Evolutionary conservation across 2,329 filamentous ascomycete genomes (phyloP), one percentile per base, ranked within the genome.

Genomic region (Xylariaceae sp.): DNA sequence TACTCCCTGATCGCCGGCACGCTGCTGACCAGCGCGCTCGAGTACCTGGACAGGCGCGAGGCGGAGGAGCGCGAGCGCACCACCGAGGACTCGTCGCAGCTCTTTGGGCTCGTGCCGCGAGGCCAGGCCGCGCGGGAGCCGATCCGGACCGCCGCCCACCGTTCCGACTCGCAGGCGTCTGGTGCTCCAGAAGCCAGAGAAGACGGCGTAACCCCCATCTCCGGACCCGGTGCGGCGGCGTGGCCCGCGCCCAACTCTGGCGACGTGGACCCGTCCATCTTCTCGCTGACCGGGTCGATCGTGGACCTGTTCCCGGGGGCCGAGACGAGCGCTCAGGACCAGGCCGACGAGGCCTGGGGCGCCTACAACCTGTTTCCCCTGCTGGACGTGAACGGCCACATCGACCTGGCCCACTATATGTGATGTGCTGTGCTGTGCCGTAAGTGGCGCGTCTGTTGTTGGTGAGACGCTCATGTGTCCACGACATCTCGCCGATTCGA

Each of bases 1-100:
- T 74, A 74, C 45, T 68, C 68, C 0, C 63, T 72, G 19, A 72
- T 74, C 26, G 68, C 68, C 1, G 64, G 69, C 33, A 69, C 69
- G 0, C 58, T 74, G 0, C 59, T 72, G 1, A 55, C 53, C 1
- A 65, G 63, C 0, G 67, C 68, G 0, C 46, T 67, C 1, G 60
- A 64, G 24, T 59, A 71, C 14, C 58, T 74, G 0, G 68, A 72
- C 42, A 63, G 59, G 27, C 59, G 57, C 5, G 70, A 74, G 33
- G 51, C 64, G 0, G 57, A 63, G 13, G 68, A 73, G 35, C 58
- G 68, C 0, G 52, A 60, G 16, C 59, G 60, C 2, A 60, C 68
- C 8, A 69, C 67, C 0, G 67, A 72, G 37, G 70, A 57, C 45
- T 72, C 68, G 0, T 67, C 66, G 9, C 67, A 68, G 39, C 45